A percentile compares a stretch with the other conserved stretches of the same genome.
Evolutionary conservation across 371 early-diverging fungal species (phyloP).

Genomic region (Catenaria anguillulae): DNA sequence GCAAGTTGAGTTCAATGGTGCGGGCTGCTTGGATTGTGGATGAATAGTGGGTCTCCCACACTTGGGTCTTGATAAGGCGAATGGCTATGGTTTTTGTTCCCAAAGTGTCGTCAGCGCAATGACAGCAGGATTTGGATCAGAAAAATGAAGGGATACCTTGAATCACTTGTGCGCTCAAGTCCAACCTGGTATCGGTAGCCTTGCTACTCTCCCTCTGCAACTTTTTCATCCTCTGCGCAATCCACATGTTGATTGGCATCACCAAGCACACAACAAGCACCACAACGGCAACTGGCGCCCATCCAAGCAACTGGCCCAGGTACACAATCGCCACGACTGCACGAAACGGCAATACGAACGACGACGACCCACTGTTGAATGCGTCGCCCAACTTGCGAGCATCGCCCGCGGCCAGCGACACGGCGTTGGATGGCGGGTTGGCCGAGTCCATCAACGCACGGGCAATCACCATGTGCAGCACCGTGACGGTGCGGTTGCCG

Average conservation of each 20-base stretch:
- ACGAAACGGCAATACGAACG: neutral
- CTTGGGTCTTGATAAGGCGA: conserved; percentile 27
- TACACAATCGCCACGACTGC: neutral
- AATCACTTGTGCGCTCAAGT: neutral
- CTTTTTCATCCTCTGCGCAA: neutral
- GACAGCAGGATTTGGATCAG: no score
- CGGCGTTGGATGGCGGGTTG: neutral
- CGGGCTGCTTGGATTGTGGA: conserved; percentile 33
- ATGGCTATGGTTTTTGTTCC: conserved; percentile 16
- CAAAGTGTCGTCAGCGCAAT: no score
- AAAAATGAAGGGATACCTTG: no score
- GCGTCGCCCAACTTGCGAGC: neutral
- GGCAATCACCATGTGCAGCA: neutral
- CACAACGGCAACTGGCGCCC: neutral
- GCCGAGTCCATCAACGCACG: neutral
- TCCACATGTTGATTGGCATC: neutral
- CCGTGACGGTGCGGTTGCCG: neutral
- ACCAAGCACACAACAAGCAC: neutral
- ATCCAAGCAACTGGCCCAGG: neutral
- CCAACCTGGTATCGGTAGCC: conserved; percentile 17
- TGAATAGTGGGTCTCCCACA: conserved; percentile 28
- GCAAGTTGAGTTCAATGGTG: conserved; percentile 31
- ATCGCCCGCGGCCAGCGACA: neutral
- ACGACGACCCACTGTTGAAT: neutral
- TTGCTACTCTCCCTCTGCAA: neutral